Conservation (phyloP, 495 filamentous ascomycete genomes). For the Cudoniella acicularis region DNA sequence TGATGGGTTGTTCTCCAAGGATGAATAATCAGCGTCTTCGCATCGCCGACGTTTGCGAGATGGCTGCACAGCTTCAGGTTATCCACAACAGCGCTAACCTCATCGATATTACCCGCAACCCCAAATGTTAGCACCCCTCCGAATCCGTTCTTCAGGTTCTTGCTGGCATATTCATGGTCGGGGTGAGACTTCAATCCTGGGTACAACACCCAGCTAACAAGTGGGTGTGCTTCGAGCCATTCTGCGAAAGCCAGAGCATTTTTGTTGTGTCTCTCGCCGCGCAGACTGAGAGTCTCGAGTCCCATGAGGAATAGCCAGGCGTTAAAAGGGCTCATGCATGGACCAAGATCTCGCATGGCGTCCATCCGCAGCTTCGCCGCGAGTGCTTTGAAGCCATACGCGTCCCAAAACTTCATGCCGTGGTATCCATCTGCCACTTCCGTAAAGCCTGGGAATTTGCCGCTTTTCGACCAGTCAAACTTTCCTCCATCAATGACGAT, state of each 20-base stretch:
- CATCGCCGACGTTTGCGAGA: conserved; percentile 40
- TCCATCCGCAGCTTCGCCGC: conserved; percentile 39
- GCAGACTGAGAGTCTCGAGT: conserved; percentile 34
- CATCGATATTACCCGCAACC: conserved; percentile 37
- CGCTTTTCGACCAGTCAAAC: conserved; percentile 38
- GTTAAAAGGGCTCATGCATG: conserved; percentile 38
- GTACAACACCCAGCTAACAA: conserved; percentile 38
- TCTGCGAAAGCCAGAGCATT: conserved; percentile 37
- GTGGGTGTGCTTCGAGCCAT: conserved; percentile 35
- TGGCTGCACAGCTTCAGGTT: conserved; percentile 39
- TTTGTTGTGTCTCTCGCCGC: conserved; percentile 34
- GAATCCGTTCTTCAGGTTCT: conserved; percentile 32
- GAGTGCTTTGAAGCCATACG: conserved; percentile 36
- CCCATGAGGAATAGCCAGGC: conserved; percentile 40
- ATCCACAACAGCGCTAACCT: conserved; percentile 39
- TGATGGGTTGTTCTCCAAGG: conserved; percentile 42
- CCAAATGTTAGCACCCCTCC: conserved; percentile 40
- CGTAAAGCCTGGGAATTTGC: conserved; percentile 39
- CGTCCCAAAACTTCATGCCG: conserved; percentile 40
- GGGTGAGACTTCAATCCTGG: conserved; percentile 37
- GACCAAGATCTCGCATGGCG: conserved; percentile 38
- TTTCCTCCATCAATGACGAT: conserved; percentile 40
- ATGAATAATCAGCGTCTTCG: conserved; percentile 41
- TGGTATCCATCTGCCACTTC: conserved; percentile 39
- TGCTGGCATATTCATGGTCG: conserved; percentile 34